Percentiles rank a stretch among this genome's conserved stretches.
These are phyloP conservation scores for Quercus phellos DNA, from an alignment of 331 rosid species.

Conservation along the genomic window DNA sequence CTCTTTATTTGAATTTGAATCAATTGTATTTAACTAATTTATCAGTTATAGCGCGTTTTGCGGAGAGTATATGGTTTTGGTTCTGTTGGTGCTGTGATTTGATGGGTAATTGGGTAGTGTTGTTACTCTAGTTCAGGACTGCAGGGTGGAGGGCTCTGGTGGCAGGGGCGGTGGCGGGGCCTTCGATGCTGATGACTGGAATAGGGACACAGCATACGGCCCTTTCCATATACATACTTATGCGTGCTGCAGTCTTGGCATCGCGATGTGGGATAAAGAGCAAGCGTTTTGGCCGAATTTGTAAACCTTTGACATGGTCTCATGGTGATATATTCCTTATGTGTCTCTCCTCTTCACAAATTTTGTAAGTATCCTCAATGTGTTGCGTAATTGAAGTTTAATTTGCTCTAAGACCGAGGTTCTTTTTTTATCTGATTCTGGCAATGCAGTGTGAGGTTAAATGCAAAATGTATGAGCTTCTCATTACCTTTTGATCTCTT, in stretches of 20 bases:
- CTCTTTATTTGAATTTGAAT: neutral
- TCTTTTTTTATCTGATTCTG: neutral
- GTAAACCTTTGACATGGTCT: conserved; percentile 96
- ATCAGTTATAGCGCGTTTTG: neutral
- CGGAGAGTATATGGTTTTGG: neutral
- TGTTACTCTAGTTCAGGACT: conserved; percentile 66
- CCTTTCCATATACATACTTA: conserved; percentile 82
- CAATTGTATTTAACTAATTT: neutral
- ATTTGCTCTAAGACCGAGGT: neutral
- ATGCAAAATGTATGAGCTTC: neutral
- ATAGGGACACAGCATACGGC: conserved; percentile 74
- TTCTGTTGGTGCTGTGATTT: conserved; percentile 8
- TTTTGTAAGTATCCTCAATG: conserved; percentile 46
- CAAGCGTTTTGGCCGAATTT: conserved; percentile 68
- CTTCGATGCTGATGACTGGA: conserved; percentile 85
- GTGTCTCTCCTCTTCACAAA: conserved; percentile 93
- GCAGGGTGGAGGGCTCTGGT: conserved; percentile 85
- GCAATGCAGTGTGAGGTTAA: neutral
- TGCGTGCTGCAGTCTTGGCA: conserved; percentile 93
- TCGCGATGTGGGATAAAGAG: conserved; percentile 95
- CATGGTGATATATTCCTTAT: conserved; percentile 93
- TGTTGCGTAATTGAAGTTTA: neutral
- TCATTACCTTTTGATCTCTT: neutral
- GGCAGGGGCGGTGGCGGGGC: conserved; percentile 93
- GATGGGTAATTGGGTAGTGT: conserved; percentile 13